Evolutionary conservation across 2,329 filamentous ascomycete species (phyloP), one percentile per base, ranked within the genome.

Genomic region (Leptographium lundbergii): DNA sequence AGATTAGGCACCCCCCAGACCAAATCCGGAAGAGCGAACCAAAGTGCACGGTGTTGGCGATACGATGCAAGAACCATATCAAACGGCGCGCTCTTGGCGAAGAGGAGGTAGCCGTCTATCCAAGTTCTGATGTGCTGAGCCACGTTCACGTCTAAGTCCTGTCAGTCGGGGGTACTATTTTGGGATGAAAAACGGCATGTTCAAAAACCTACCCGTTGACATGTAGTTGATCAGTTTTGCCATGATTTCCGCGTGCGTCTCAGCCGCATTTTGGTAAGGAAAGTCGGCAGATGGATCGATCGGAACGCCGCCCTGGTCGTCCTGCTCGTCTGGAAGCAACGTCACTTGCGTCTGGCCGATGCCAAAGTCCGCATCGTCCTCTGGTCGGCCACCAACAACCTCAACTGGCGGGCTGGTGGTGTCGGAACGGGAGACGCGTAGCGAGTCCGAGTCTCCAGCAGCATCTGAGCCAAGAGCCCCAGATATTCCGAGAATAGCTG

Each of bases 21-120:
- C 11, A 84, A 64, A 0, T 78, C 75, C 0, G 82, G 80, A 29
- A 85, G 72, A 3, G 67, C 61, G 36, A 68, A 63, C 82, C 82
- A 86, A 63, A 85, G 78, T 4, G 70, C 65, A 39, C 67, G 71
- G 60, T 82, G 70, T 36, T 71, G 70, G 19, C 67, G 68, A 59
- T 74, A 78, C 2, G 75, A 75, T 29, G 76, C 70, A n/a, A 74
- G 66, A 6, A 75, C 71, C 3, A 66, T 64, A 13, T 70, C 66
- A 27, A 69, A 65, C 4, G 72, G 65, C 22, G 70, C 69, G 24
- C 65, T 64, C 39, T 65, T 67, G 42, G 73, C 72, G 63, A 73
- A 78, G 25, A 61, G 62, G 25, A 84, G 63, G 66, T 77, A 82
- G 19, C 67, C 69, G 9, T 75, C 71, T 27, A 84, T 72, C 81